A percentile compares a stretch with the other conserved stretches of the same genome.
Conservation (phyloP, 2,329 filamentous ascomycete species). For the Fusarium drepaniforme region DNA sequence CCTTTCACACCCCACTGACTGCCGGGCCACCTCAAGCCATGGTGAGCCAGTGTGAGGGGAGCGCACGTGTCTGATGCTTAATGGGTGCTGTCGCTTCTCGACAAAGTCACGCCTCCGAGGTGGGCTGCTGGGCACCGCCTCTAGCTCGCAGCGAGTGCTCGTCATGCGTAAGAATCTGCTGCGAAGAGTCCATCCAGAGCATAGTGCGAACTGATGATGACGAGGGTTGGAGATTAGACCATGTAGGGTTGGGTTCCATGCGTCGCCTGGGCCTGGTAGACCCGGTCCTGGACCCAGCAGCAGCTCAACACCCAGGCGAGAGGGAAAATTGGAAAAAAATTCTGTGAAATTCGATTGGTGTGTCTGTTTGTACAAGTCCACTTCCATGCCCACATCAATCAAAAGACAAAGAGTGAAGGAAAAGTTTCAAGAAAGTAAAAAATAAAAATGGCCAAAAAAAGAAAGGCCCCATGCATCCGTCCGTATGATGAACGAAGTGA, state of each 20-base stretch:
- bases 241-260: constrained; percentile 33
- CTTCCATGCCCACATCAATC: constrained; percentile 42
- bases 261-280: constrained; percentile 18
- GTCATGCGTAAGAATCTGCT: constrained; percentile 17
- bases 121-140: constrained; percentile 28
- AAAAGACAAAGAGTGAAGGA: constrained; percentile 24
- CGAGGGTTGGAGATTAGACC: constrained; percentile 37
- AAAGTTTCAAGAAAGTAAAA: constrained; percentile 15
- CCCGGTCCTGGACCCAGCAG: not conserved
- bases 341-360: constrained; percentile 47
- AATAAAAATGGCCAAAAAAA: not conserved
- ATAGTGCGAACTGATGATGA: constrained; percentile 25
- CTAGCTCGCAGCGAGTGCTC: constrained; percentile 27
- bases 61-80: constrained; percentile 52
- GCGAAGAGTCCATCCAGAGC: constrained; percentile 4
- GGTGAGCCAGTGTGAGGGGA: constrained; percentile 30
- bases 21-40: constrained; percentile 29
- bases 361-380: constrained; percentile 44
- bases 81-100: constrained; percentile 43
- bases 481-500: constrained; percentile 8
- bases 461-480: constrained; percentile 10
- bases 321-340: constrained; percentile 19
- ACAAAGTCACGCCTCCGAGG: constrained; percentile 34
- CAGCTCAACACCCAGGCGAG: constrained; percentile 23
- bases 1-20: constrained; percentile 35